These are phyloP conservation scores for Hyaloscypha variabilis DNA, from an alignment of 495 filamentous ascomycete species.

Conservation along the genomic window DNA sequence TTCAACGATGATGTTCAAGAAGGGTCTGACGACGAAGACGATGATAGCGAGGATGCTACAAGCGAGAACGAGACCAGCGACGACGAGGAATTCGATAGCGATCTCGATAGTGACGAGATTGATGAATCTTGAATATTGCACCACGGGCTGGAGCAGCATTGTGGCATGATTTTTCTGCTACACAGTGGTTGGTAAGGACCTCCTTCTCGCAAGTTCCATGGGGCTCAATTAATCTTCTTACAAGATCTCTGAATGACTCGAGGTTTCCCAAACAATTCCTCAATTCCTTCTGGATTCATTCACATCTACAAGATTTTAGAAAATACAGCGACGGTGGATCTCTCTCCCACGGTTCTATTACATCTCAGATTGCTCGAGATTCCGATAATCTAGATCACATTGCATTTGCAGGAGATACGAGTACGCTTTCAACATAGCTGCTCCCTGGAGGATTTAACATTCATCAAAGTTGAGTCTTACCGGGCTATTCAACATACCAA, in stretches of 20 bases:
- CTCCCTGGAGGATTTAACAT: background rate
- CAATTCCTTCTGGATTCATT: background rate
- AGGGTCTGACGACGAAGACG: background rate
- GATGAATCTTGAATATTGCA: background rate
- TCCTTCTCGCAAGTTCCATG: background rate
- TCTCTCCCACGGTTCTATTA: background rate
- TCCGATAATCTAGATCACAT: background rate
- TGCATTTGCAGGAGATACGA: background rate
- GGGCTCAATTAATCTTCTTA: background rate
- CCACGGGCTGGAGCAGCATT: background rate
- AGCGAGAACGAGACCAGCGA: background rate
- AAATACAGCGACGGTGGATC: background rate
- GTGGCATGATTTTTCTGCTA: background rate
- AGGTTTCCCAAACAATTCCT: background rate
- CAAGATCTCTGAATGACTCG: background rate
- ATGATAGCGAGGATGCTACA: background rate
- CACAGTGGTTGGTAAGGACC: background rate
- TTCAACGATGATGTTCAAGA: slow-evolving; percentile 16
- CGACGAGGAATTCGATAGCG: background rate
- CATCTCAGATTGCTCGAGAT: background rate
- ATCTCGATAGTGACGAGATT: background rate
- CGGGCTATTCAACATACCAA: background rate
- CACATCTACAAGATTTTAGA: background rate
- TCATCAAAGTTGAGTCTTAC: background rate
- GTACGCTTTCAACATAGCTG: background rate